Evolutionary conservation across 768 basidiomycete genomes (phyloP), one percentile per base, ranked within the genome.

Genomic region (Leccinum disarticulatum): DNA sequence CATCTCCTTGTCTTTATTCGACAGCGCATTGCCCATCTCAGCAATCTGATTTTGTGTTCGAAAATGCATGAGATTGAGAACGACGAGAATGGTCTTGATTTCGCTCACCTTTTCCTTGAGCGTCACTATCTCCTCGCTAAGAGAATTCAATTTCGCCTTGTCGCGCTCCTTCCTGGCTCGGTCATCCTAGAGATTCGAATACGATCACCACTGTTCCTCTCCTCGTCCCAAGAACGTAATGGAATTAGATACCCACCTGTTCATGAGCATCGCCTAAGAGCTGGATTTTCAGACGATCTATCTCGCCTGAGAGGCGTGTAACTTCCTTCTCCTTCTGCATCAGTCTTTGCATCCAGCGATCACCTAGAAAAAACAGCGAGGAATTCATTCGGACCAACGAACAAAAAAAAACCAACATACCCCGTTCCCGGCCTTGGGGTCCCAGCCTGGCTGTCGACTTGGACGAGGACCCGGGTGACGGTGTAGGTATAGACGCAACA

Each of bases 281-380:
- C 69, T 85, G 81, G 5, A 78, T 75, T 64, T 82, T 85, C 63
- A 87, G 73, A 17, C 80, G 78, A 57, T 87, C 88, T 19, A 95
- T 73, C 67, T 94, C 89, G 4, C 80, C 80, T 68, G 87, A 87
- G 2, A 95, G 79, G 57, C 87, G 84, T 2, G 84, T 69, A 2
- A 93, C 90, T 71, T 94, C 85, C 66, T 90, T 92, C 76, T 97
- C 94, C 70, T 93, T 94, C 70, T 87, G 83, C 3, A 89, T 83
- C 15, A 95, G 78, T 10, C 91, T 85, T 66, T 93, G 91, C 9
- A 93, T 84, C 90, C 91, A 61, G 85, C 82, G 58, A 88, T 80
- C 62, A 82, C 86, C 82, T 89, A 22, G 6, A 4, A 13, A 57
- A 51, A 4, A 28, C 13, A 25, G 25, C 6, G 6, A 15, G 17